Percentiles rank a stretch among this genome's conserved stretches.
These are phyloP conservation scores for Zygotorulaspora danielsina DNA, from an alignment of 805 yeast species.

Conservation along the genomic window DNA sequence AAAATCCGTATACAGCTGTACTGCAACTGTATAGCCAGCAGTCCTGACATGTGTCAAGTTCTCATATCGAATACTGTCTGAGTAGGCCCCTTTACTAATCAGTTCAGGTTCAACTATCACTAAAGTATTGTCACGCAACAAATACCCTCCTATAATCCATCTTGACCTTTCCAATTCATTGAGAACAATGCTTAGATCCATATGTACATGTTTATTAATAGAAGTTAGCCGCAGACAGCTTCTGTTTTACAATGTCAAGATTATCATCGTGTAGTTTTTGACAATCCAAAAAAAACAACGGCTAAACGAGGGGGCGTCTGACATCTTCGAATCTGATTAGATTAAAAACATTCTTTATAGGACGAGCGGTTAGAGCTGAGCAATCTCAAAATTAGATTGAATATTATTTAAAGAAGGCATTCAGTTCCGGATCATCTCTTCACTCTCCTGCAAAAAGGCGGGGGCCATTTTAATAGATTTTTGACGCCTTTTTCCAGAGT, in stretches of 20 bases:
- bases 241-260: neutral
- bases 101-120: constrained; percentile 11
- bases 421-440: too few relatives aligned
- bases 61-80: constrained; percentile 1
- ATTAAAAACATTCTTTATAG: too few relatives aligned
- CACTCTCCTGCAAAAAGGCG: too few relatives aligned
- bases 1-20: constrained; percentile 14
- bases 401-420: too few relatives aligned
- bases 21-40: constrained; percentile 20
- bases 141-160: constrained; percentile 5
- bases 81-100: constrained; percentile 5
- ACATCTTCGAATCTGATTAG: too few relatives aligned
- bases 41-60: constrained; percentile 7
- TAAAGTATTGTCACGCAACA: constrained; percentile 2
- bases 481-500: too few relatives aligned
- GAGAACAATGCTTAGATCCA: constrained; percentile 3
- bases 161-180: constrained; percentile 3
- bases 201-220: neutral
- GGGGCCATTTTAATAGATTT: too few relatives aligned
- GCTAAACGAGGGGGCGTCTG: too few relatives aligned
- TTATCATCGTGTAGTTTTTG: neutral
- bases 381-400: too few relatives aligned
- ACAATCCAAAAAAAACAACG: too few relatives aligned
- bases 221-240: neutral
- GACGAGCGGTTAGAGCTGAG: too few relatives aligned